phyloP scores from a whole-genome alignment of 169 alveolate species.

The Eimeria zaria region DNA sequence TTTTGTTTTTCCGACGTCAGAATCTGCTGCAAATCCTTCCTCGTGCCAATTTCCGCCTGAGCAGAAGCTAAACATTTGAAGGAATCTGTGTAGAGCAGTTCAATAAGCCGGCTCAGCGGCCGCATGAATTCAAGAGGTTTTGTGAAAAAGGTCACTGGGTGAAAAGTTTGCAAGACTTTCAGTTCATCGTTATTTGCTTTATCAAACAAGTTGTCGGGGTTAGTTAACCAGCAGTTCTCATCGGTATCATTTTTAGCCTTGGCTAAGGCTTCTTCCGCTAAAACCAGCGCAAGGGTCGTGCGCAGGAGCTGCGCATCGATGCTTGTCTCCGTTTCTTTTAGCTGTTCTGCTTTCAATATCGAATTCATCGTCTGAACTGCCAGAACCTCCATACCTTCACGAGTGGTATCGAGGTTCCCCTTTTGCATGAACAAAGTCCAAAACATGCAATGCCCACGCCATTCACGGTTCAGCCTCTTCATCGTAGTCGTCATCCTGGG shows the following conservation, averaged over 20 bases:
- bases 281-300: background rate
- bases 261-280: slow-evolving; percentile 24
- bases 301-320: background rate
- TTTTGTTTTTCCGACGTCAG: background rate
- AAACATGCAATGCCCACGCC: slow-evolving; percentile 38
- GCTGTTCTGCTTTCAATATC: background rate
- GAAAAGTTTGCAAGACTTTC: background rate
- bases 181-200: background rate
- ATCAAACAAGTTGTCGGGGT: background rate
- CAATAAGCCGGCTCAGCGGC: background rate
- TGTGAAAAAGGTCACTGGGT: background rate
- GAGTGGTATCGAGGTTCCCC: background rate
- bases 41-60: background rate
- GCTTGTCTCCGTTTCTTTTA: background rate
- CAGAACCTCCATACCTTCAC: background rate
- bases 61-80: background rate
- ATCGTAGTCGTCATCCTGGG: background rate
- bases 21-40: slow-evolving; percentile 25
- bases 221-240: background rate
- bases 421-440: background rate
- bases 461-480: background rate
- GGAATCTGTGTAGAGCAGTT: background rate
- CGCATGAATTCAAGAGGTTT: background rate
- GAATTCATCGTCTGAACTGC: background rate
- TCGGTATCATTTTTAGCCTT: background rate